phyloP scores from a whole-genome alignment of 352 stramenopile genomes.

The Thraustochytrium striatum region DNA sequence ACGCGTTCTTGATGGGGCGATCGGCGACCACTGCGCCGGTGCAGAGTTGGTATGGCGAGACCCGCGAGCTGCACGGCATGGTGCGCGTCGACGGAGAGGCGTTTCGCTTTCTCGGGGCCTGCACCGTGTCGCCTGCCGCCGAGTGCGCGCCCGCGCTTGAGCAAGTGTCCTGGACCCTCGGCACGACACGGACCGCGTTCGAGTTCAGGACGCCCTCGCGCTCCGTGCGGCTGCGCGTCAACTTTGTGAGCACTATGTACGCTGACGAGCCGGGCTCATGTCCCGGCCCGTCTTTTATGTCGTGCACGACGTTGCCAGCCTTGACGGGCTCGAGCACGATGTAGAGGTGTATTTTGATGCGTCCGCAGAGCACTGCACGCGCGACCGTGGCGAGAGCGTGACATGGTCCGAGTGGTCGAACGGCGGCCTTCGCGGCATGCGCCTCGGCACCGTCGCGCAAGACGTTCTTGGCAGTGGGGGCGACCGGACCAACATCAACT shows the following conservation, averaged over 20 bases:
- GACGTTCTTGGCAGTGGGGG: neutral
- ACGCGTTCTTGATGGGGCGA: constrained; percentile 21
- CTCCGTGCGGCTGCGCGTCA: constrained; percentile 7
- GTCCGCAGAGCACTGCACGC: constrained; percentile 16
- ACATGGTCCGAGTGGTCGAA: neutral
- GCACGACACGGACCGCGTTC: neutral
- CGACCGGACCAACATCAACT: neutral
- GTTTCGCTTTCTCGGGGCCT: constrained; percentile 22
- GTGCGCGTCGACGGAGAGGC: neutral
- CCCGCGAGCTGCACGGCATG: constrained; percentile 25
- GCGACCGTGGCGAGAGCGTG: neutral
- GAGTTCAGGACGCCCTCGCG: neutral
- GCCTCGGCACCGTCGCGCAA: neutral
- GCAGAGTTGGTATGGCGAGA: neutral
- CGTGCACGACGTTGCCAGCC: neutral
- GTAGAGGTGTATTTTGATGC: constrained; percentile 52
- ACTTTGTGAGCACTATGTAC: neutral
- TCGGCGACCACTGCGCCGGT: neutral
- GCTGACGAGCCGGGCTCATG: neutral
- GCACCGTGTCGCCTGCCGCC: neutral
- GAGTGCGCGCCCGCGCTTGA: constrained; percentile 14
- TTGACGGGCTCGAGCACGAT: constrained; percentile 40
- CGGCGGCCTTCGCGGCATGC: neutral
- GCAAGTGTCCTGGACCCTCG: constrained; percentile 6
- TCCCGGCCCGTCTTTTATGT: constrained; percentile 15